Evolutionary conservation across 306 rosid species (phyloP), one percentile per base, ranked within the genome.

Genomic region (Astragalus membranaceus): DNA sequence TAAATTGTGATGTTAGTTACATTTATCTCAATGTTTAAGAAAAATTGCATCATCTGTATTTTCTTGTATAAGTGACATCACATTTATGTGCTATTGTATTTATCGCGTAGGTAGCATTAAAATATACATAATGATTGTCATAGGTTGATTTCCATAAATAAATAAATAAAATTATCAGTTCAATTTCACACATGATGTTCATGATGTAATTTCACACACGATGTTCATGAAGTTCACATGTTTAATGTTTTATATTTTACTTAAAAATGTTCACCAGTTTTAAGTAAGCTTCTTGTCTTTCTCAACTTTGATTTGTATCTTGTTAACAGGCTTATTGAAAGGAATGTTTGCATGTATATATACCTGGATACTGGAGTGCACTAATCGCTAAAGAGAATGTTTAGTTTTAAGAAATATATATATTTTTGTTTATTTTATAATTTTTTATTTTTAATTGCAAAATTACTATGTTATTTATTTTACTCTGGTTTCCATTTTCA

Each of bases 1-100:
- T 67, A 36, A 71, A 48, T 69, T 64, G 69, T 76, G 42, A 55
- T 65, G 6, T 9, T 13, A 42, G 47, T 68, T 74, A 11, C 73
- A 68, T 29, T 30, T 68, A 49, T 42, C 63, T 57, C 46, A 11
- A 26, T 73, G 30, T 60, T 65, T 63, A 56, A 47, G 17, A 59
- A 49, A 83, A 54, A 30, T 51, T 64, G 64, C 74, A 64, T 59
- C 59, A 42, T 63, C 51, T 17, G 11, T 60, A 6, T 17, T 10
- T 41, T 33, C 33, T 61, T 61, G 13, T 61, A 39, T 16, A 5
- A 37, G 47, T 14, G 14, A 26, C 61, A 68, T 44, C 59, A 63
- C 10, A 11, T 57, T 8, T 15, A 15, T 32, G 66, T 39, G 7
- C 54, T 29, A 11, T 33, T 68, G 43, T 20, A 35, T 72, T 67